Base-by-base conservation (phyloP, 2,329 filamentous ascomycete genomes). In the Colletotrichum trifolii region DNA sequence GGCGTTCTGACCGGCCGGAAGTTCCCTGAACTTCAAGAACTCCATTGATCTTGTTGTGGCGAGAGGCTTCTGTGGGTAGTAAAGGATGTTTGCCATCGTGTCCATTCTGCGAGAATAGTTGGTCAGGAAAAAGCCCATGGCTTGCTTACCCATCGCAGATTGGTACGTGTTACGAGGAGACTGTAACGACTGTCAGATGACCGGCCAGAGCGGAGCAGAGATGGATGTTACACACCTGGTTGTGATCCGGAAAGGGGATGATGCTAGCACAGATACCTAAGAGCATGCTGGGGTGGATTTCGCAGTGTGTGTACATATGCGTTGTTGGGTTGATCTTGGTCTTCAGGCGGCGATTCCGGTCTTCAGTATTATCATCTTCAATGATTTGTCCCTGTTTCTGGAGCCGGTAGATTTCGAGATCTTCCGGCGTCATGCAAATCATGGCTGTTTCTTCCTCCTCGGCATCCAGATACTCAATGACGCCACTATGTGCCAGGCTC, bases 101-200 rank as follows among this genome's bases (percentile, higher is more conserved):
- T 99, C 96, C 95, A 99, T 98, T 69, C 96, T 94, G 67, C 95
- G 89, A 45, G 93, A 91, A 78, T 97, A 99, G 76, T 99, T 99
- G 11, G 96, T 99, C 61, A 99, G 85, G 82, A 97, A 97, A 72
- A 98, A 94, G 75, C 96, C 96, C 96, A 99, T 99, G 68, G 96
- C 96, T 87, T 99, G 96, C 81, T 99, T 99, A 83, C 96, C 96
- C 96, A 99, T 99, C 76, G 96, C 96, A 73, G 95, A 97, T 81
- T 98, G 95, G 79, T 97, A 99, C 4, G 95, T 98, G 76, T 99
- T 99, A 91, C 96, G 91, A 70, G 96, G 96, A 68, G 95, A 98
- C 87, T 96, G 74, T 52, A 15, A 42, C 17, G 9, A 52, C 50
- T 42, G 70, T 83, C 74, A 83, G 76, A 67, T 34, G 6, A 8